Percentiles rank a stretch among this genome's conserved stretches.
phyloP scores from a whole-genome alignment of 2,329 filamentous ascomycete genomes.

The Colletotrichum tanaceti region DNA sequence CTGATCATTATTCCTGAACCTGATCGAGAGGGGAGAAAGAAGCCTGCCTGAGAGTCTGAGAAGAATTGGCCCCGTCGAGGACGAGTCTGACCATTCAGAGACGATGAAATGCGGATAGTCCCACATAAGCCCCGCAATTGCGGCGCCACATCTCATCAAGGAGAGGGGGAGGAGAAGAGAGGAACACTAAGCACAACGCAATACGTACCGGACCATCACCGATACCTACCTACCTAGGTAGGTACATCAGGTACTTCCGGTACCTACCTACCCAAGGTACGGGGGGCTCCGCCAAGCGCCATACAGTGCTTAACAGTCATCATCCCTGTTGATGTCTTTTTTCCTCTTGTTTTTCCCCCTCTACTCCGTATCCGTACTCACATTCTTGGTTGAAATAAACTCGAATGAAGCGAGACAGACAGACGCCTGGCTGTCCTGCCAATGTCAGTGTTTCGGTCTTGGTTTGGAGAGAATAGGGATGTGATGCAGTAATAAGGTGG shows the following conservation, averaged over 20 bases:
- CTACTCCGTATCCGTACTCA: too few species aligned
- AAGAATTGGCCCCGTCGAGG: neutral
- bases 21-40: constrained; percentile 22
- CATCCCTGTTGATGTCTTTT: constrained; percentile 25
- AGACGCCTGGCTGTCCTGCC: too few species aligned
- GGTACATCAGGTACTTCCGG: too few species aligned
- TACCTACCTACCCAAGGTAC: too few species aligned
- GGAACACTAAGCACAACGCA: too few species aligned
- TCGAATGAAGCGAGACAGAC: constrained; percentile 21
- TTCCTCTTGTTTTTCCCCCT: constrained; percentile 30
- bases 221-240: too few species aligned
- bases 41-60: neutral
- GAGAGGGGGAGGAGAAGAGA: neutral
- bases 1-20: constrained; percentile 34
- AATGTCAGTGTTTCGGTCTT: too few species aligned
- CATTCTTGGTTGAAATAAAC: constrained; percentile 26
- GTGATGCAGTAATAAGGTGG: too few species aligned
- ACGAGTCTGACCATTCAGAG: neutral
- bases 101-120: neutral
- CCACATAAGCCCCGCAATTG: constrained; percentile 3
- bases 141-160: constrained; percentile 5
- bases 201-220: constrained; percentile 17
- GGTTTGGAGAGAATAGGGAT: too few species aligned
- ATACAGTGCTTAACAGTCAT: constrained; percentile 26
- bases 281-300: neutral